Evolutionary conservation across 345 rosid genomes (phyloP).

Genomic region (Alliaria petiolata): DNA sequence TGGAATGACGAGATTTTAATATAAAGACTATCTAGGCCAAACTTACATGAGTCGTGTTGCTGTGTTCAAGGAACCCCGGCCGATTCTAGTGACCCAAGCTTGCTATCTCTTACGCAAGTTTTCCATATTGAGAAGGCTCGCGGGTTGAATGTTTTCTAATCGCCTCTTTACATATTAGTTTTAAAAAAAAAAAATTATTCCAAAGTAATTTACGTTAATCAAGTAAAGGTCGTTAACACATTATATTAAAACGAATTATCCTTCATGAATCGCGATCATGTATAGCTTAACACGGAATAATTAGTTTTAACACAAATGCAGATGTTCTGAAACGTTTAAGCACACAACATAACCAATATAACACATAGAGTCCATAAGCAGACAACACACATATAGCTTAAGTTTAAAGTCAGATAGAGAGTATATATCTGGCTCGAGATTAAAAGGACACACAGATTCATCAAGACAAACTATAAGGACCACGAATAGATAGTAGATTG

Average conservation of each 20-base stretch:
- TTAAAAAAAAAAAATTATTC: too few species aligned
- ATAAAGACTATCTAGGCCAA: neutral
- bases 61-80: neutral
- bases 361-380: neutral
- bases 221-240: neutral
- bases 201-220: neutral
- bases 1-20: neutral
- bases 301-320: neutral
- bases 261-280: too few species aligned
- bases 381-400: constrained; percentile 1
- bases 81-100: too few species aligned
- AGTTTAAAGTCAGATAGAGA: neutral
- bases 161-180: too few species aligned
- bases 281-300: neutral
- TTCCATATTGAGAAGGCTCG: neutral
- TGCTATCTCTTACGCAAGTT: neutral
- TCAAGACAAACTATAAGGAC: neutral
- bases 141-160: neutral
- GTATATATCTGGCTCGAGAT: neutral
- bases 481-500: neutral
- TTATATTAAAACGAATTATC: too few species aligned
- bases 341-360: constrained; percentile 1
- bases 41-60: neutral
- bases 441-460: neutral
- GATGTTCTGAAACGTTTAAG: neutral